phyloP scores from a whole-genome alignment of 805 yeast genomes.

The Kuraishia molischiana region DNA sequence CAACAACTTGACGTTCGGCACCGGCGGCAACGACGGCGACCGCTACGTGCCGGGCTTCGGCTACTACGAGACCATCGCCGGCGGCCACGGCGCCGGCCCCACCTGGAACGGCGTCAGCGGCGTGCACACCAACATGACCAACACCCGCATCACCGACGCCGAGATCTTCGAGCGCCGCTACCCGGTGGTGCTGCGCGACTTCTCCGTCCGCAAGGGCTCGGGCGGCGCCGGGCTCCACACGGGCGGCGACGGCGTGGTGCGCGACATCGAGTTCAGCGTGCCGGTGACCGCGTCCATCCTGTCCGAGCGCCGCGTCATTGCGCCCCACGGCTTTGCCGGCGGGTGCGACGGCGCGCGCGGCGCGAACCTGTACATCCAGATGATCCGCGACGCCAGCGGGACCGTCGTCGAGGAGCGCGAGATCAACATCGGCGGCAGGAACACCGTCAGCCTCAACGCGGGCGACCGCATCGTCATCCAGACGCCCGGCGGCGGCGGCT shows the following conservation, averaged over 20 bases:
- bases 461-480: conserved; percentile 62
- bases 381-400: conserved; percentile 17
- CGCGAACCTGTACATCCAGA: conserved; percentile 39
- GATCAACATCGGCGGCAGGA: conserved; percentile 61
- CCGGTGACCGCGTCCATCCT: conserved; percentile 70
- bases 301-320: conserved; percentile 75
- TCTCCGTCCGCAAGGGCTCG: conserved; percentile 57
- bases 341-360: conserved; percentile 77
- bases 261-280: conserved; percentile 74
- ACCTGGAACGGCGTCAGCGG: conserved; percentile 39
- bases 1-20: conserved; percentile 89
- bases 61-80: conserved; percentile 90
- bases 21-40: conserved; percentile 46
- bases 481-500: conserved; percentile 89
- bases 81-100: conserved; percentile 86
- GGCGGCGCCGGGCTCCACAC: conserved; percentile 69
- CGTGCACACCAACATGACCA: conserved; percentile 44
- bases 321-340: conserved; percentile 83
- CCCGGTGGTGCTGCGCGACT: conserved; percentile 46
- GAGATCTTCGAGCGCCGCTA: conserved; percentile 42
- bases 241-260: conserved; percentile 83
- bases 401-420: conserved; percentile 22
- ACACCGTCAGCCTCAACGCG: conserved; percentile 40
- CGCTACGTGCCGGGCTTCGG: conserved; percentile 63
- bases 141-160: conserved; percentile 43